phyloP scores from a whole-genome alignment of 495 filamentous ascomycete species.

The Hyaloscypha hepaticicola region DNA sequence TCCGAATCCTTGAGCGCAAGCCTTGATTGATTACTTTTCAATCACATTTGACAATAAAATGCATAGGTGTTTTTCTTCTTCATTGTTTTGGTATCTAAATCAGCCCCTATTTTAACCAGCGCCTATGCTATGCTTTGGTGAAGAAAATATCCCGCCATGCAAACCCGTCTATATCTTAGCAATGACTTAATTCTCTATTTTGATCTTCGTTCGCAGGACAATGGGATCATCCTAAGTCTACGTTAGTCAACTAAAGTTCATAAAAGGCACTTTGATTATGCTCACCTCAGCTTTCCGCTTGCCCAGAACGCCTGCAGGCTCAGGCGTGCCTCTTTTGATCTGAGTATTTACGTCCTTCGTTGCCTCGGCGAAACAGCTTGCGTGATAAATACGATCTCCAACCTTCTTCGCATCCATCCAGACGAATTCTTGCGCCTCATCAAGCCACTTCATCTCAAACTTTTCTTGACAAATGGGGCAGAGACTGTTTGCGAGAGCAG shows the following conservation, averaged over 20 bases:
- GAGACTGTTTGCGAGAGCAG: constrained; percentile 62
- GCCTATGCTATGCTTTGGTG: neutral
- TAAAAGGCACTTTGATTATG: neutral
- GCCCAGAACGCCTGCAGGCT: constrained; percentile 57
- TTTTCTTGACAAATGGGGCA: constrained; percentile 96
- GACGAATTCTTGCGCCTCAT: constrained; percentile 92
- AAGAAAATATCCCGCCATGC: neutral
- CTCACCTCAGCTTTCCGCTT: constrained; percentile 77
- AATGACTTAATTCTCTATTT: constrained; percentile 15
- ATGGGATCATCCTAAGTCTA: constrained; percentile 23
- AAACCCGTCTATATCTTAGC: no score
- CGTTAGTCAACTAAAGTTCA: neutral
- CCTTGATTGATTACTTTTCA: neutral
- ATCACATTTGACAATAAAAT: neutral
- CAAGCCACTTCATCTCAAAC: constrained; percentile 84
- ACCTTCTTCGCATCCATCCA: constrained; percentile 88
- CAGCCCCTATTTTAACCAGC: neutral
- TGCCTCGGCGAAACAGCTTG: constrained; percentile 83
- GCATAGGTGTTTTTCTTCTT: no score
- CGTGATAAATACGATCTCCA: constrained; percentile 81
- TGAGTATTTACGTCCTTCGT: constrained; percentile 57
- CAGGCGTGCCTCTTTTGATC: constrained; percentile 53
- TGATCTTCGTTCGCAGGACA: constrained; percentile 23
- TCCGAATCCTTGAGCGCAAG: neutral
- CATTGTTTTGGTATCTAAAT: neutral